A percentile compares a stretch with the other conserved stretches of the same genome.
These are phyloP conservation scores for Entophlyctis helioformis DNA, from an alignment of 192 early-diverging fungal species.

Conservation along the genomic window DNA sequence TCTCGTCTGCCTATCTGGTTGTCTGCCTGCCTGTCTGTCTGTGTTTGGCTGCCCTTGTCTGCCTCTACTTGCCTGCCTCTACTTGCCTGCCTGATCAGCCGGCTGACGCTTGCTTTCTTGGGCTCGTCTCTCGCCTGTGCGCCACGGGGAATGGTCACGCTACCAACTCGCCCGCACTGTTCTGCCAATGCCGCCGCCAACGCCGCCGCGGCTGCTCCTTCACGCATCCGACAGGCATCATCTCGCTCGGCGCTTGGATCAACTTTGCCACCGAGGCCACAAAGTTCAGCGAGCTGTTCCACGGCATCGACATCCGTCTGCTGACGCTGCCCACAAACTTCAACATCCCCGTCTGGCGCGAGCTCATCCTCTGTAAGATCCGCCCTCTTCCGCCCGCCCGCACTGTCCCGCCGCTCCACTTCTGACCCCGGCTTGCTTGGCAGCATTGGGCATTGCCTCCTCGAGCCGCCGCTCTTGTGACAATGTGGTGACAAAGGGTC, in stretches of 20 bases:
- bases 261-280: conserved; percentile 76
- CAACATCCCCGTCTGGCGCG: conserved; percentile 72
- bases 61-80: no score
- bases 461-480: conserved; percentile 69
- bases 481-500: conserved; percentile 57
- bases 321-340: conserved; percentile 81
- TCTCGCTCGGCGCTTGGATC: conserved; percentile 67
- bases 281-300: conserved; percentile 59
- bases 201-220: no score
- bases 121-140: no score
- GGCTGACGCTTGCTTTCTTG: no score
- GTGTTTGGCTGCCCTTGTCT: no score
- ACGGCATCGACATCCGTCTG: conserved; percentile 65
- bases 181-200: no score
- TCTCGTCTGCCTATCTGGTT: no score
- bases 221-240: conserved; percentile 49
- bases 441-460: conserved; percentile 59
- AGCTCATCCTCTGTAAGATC: conserved; percentile 49
- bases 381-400: neutral
- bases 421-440: neutral
- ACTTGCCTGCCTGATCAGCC: conserved; percentile 2
- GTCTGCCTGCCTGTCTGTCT: no score
- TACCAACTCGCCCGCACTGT: no score
- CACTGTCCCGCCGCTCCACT: no score
- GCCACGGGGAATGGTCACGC: no score